phyloP scores from a whole-genome alignment of 805 yeast genomes.

The Kluyveromyces aestuarii region DNA sequence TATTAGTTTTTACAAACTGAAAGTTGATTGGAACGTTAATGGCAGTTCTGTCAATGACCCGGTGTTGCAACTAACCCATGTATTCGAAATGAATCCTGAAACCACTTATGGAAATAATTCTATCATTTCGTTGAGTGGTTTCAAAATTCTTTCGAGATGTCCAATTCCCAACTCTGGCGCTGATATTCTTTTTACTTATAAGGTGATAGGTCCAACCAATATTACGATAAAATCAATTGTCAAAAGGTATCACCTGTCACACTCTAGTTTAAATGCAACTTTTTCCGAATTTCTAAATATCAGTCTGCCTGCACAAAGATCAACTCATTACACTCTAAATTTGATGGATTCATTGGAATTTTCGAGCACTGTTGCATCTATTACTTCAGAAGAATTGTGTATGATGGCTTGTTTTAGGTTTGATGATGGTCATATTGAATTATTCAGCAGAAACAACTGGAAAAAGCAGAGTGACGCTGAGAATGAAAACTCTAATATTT shows the following conservation, averaged over 20 bases:
- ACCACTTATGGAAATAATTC: conserved; percentile 16
- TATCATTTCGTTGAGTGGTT: conserved; percentile 14
- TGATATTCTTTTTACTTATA: conserved; percentile 22
- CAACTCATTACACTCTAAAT: neutral
- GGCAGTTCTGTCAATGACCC: conserved; percentile 25
- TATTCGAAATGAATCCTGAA: conserved; percentile 18
- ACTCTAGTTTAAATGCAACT: conserved; percentile 1
- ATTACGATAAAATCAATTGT: conserved; percentile 19
- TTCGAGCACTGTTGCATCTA: neutral
- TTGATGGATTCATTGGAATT: neutral
- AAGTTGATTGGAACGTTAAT: conserved; percentile 26
- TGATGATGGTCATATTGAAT: conserved; percentile 6
- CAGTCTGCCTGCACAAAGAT: neutral
- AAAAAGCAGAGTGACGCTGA: neutral
- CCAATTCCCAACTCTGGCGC: conserved; percentile 21
- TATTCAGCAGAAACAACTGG: conserved; percentile 9
- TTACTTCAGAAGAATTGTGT: neutral
- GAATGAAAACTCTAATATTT: neutral
- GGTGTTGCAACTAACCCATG: conserved; percentile 17
- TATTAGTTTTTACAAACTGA: conserved; percentile 22
- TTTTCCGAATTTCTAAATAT: neutral
- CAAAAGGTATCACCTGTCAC: conserved; percentile 17
- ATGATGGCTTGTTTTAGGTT: conserved; percentile 5
- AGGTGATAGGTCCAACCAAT: conserved; percentile 2
- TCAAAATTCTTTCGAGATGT: conserved; percentile 22